Base-by-base conservation (phyloP, 805 yeast genomes). In the Torulaspora microellipsoides region DNA sequence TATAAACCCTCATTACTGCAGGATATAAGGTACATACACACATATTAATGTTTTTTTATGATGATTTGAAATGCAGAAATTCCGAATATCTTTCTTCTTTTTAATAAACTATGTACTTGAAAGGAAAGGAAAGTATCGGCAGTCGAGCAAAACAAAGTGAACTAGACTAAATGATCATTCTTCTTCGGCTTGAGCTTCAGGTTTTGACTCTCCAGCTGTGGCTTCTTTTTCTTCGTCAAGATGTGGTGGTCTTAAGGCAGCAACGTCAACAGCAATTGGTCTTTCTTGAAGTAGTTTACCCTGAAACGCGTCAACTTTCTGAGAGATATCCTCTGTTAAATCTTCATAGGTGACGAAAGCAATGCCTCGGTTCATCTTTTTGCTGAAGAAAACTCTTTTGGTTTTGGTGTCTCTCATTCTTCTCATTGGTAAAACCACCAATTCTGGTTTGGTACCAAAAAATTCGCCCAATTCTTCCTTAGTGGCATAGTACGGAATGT, bases 231-330 rank as follows among this genome's bases (percentile, higher is more conserved):
- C 60, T 25, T 58, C 64, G 28, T 20, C 25, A 20, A 20, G 25
- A 8, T 56, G 66, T 8, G 58, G 69, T 33, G 63, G 55, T 45
- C 59, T 55, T 28, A 49, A 47, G 49, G 85, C 75, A 15, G 96
- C 96, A 54, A 82, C 75, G 52, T 81, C 83, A 46, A 84, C 87
- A 36, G 75, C 67, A 46, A 89, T 67, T 38, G 71, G 72, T 62
- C 85, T 77, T 39, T 84, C 95, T 48, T 78, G 77, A 53, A 83
- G 67, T 40, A 72, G 75, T 56, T 72, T 73, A 41, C 88, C 95
- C 51, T 83, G 75, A 64, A 81, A 80, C 56, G 78, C 77, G 30
- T 72, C 78, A 47, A 86, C 77, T 57, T 87, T 95, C 35, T 73
- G 72, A 38, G 76, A 84, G 52, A 80, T 78, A 27, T 77, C 77